Evolutionary conservation across 1,284 basidiomycete genomes (phyloP).

Genomic region (Cutaneotrichosporon arboriforme): DNA sequence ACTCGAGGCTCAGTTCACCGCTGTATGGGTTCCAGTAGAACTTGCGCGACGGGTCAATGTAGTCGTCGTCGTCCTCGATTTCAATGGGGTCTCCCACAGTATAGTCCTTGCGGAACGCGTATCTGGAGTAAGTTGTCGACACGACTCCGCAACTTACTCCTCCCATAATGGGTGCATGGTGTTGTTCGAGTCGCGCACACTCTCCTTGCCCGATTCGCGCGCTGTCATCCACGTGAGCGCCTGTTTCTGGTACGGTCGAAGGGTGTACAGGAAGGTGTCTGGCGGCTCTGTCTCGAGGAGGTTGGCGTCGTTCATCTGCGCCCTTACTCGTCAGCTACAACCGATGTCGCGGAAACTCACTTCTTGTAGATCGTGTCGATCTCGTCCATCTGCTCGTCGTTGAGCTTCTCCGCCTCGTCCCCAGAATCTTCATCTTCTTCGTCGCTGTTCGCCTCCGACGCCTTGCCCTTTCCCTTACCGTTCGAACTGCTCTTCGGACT

Average conservation of each 20-base stretch:
- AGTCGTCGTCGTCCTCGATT: conserved; percentile 43
- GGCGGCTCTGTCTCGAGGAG: conserved; percentile 79
- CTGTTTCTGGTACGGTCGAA: conserved; percentile 91
- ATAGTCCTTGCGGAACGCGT: conserved; percentile 42
- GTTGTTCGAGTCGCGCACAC: conserved; percentile 58
- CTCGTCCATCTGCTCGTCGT: conserved; percentile 59
- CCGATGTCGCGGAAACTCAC: conserved; percentile 47
- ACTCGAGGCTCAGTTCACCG: conserved; percentile 86
- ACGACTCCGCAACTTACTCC: conserved; percentile 64
- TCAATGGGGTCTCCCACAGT: conserved; percentile 39
- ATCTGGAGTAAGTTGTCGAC: conserved; percentile 20
- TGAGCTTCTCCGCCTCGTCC: conserved; percentile 61
- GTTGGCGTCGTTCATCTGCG: conserved; percentile 69
- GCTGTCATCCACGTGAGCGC: conserved; percentile 91
- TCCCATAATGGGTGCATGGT: conserved; percentile 94
- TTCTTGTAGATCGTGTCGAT: conserved; percentile 73
- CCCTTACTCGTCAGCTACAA: conserved; percentile 53
- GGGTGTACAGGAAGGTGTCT: conserved; percentile 67
- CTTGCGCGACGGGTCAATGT: conserved; percentile 36
- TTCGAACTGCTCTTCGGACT: conserved; percentile 25
- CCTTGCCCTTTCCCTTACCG: conserved; percentile 32
- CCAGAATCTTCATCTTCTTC: conserved; percentile 55
- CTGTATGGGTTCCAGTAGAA: conserved; percentile 88
- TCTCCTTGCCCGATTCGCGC: conserved; percentile 67
- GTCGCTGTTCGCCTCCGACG: conserved; percentile 28